phyloP scores from a whole-genome alignment of 345 rosid species.

The Eucalyptus viminalis region DNA sequence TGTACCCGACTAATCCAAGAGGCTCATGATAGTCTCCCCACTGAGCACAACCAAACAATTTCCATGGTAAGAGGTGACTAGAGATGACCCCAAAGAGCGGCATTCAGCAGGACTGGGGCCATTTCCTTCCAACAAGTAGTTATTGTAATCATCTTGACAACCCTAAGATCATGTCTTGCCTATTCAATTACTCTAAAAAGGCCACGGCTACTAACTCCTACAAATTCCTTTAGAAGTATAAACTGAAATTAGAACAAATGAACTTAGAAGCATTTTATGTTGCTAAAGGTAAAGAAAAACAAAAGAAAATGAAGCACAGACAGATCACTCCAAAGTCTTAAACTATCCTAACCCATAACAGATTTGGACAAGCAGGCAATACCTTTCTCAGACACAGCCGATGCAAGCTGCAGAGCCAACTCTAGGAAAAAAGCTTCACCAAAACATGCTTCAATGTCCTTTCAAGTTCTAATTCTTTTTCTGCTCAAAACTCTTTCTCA shows the following conservation, averaged over 20 bases:
- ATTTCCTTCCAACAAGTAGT: neutral
- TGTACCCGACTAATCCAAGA: neutral
- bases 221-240: neutral
- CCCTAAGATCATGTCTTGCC: neutral
- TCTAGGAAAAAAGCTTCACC: neutral
- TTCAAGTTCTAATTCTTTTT: neutral
- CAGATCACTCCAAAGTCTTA: neutral
- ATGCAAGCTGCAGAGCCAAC: neutral
- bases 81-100: neutral
- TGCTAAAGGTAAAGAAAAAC: neutral
- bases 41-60: neutral
- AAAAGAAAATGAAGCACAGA: neutral
- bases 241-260: neutral
- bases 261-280: too few species aligned
- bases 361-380: neutral
- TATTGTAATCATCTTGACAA: neutral
- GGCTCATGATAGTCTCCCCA: neutral
- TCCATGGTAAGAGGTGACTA: neutral
- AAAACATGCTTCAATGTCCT: neutral
- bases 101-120: neutral
- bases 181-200: neutral
- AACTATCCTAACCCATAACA: too few species aligned
- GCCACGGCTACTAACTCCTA: neutral
- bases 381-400: rapidly evolving
- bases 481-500: neutral